phyloP scores from a whole-genome alignment of 139 green algal genomes.

The Ettlia oleoabundans region DNA sequence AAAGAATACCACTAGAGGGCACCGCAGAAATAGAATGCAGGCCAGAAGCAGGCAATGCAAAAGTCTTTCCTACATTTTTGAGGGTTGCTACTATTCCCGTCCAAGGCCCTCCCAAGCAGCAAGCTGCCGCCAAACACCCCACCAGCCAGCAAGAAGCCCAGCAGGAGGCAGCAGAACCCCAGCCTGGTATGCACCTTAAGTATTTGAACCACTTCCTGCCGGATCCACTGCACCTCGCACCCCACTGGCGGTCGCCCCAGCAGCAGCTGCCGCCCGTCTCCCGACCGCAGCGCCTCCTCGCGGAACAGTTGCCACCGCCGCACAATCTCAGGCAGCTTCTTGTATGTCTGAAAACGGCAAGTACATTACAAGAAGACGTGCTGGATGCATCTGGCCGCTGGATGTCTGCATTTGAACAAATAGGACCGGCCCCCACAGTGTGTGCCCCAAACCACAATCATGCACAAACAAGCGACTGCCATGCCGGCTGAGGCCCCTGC shows the following conservation, averaged over 20 bases:
- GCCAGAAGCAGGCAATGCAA: too few relatives aligned
- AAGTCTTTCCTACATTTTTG: too few relatives aligned
- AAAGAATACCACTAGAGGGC: neutral
- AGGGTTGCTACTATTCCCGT: too few relatives aligned
- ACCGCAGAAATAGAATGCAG: too few relatives aligned
- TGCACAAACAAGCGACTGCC: neutral
- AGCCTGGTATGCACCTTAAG: neutral
- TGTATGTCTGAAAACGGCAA: constrained; percentile 31
- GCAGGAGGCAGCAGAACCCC: neutral
- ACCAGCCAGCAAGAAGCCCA: too few relatives aligned
- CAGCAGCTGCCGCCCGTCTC: constrained; percentile 41
- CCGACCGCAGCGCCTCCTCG: constrained; percentile 31
- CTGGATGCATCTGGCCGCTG: too few relatives aligned
- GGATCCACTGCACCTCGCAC: constrained; percentile 33
- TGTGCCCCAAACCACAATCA: neutral
- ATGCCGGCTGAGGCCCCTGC: too few relatives aligned
- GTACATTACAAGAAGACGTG: too few relatives aligned
- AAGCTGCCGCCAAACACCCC: neutral
- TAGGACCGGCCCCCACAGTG: too few relatives aligned
- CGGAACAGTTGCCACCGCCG: constrained; percentile 44
- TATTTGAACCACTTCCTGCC: constrained; percentile 23
- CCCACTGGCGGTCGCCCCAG: constrained; percentile 44
- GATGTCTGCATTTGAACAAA: too few relatives aligned
- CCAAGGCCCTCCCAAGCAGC: neutral
- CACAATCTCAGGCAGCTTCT: constrained; percentile 51